Evolutionary conservation across 495 filamentous ascomycete species (phyloP).

Genomic region (Amniculicola lignicola): DNA sequence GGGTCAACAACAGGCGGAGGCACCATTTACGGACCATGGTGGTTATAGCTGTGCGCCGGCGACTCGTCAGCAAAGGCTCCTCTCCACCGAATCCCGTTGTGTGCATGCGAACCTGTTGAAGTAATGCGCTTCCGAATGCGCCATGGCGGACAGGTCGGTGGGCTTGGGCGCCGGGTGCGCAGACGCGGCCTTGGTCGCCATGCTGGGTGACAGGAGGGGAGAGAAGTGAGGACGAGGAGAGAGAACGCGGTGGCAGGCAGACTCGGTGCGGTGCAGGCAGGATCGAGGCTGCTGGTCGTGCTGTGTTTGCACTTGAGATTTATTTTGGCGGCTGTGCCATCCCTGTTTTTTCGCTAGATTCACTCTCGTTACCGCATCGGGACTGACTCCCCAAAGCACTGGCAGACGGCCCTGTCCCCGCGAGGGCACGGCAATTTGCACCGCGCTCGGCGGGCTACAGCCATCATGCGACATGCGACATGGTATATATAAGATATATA

Average conservation of each 20-base stretch:
- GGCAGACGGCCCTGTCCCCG: too few relatives aligned
- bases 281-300: too few relatives aligned
- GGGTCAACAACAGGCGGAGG: slow-evolving; percentile 30
- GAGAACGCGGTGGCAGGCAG: not conserved
- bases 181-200: slow-evolving; percentile 32
- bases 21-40: slow-evolving; percentile 67
- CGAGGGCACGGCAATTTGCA: too few relatives aligned
- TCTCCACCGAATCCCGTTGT: not conserved
- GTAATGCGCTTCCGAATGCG: slow-evolving; percentile 88
- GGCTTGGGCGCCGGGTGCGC: slow-evolving; percentile 27
- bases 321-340: too few relatives aligned
- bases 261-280: too few relatives aligned
- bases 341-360: too few relatives aligned
- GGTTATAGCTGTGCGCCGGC: slow-evolving; percentile 77
- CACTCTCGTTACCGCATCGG: too few relatives aligned
- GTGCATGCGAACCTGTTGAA: slow-evolving; percentile 75
- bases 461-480: too few relatives aligned
- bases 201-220: slow-evolving; percentile 7
- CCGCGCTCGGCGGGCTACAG: too few relatives aligned
- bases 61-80: slow-evolving; percentile 32
- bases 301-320: too few relatives aligned
- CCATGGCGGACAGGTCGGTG: slow-evolving; percentile 37
- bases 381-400: too few relatives aligned
- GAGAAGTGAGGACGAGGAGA: not conserved
- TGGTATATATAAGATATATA: too few relatives aligned